Conservation (phyloP, 2,329 filamentous ascomycete species). For the Scytalidium sp. region DNA sequence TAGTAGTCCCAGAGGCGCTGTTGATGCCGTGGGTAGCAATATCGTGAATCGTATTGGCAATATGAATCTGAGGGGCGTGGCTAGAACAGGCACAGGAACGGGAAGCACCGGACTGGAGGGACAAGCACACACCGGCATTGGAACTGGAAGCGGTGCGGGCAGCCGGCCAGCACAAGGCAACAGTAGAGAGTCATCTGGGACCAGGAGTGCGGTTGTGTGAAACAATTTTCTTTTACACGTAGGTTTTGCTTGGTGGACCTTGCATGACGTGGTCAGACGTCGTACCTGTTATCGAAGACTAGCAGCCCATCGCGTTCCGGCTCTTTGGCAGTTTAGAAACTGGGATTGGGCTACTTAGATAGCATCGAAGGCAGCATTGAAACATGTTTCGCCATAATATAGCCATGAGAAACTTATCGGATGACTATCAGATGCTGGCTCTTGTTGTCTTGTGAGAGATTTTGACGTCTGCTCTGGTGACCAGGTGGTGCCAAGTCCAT, state of each 20-base stretch:
- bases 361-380: too few species aligned
- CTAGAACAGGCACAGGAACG: conserved; percentile 1
- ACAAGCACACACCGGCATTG: background rate
- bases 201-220: conserved; percentile 1
- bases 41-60: conserved; percentile 85
- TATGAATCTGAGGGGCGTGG: conserved; percentile 39
- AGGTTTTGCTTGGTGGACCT: background rate
- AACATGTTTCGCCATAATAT: too few species aligned
- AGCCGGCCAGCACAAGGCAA: background rate
- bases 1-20: conserved; percentile 81
- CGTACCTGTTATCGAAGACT: background rate
- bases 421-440: too few species aligned
- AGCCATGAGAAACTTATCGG: too few species aligned
- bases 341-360: too few species aligned
- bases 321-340: too few species aligned
- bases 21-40: conserved; percentile 89
- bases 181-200: background rate
- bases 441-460: too few species aligned
- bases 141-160: background rate
- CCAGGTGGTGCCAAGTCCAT: too few species aligned
- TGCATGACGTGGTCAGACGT: background rate
- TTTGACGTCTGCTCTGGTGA: too few species aligned
- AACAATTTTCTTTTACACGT: background rate
- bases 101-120: background rate
- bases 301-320: too few species aligned